These are phyloP conservation scores for Cylindrodendrum hubeiense DNA, from an alignment of 2,329 filamentous ascomycete genomes.

Conservation along the genomic window DNA sequence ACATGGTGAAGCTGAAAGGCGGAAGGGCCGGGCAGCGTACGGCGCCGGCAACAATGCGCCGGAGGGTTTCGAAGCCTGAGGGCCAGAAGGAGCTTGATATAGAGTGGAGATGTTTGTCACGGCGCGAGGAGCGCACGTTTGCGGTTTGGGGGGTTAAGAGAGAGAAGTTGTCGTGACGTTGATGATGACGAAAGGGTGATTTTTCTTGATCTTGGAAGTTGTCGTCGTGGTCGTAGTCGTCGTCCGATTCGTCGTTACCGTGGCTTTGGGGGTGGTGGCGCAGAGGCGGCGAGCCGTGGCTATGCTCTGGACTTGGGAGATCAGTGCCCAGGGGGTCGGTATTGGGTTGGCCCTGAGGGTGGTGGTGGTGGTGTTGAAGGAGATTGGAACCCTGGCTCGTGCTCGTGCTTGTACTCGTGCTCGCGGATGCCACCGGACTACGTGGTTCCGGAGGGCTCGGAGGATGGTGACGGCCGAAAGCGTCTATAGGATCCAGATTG, in stretches of 20 bases:
- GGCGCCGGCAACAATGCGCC: constrained; percentile 67
- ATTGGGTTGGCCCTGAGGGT: constrained; percentile 8
- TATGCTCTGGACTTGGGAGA: constrained; percentile 28
- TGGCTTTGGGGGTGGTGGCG: constrained; percentile 23
- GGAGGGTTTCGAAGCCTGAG: constrained; percentile 60
- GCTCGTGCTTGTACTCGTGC: constrained; percentile 9
- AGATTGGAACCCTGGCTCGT: constrained; percentile 31
- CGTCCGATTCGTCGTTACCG: constrained; percentile 32
- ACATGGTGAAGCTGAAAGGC: constrained; percentile 68
- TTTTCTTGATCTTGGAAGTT: constrained; percentile 36
- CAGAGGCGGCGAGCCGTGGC: constrained; percentile 30
- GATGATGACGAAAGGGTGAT: constrained; percentile 35
- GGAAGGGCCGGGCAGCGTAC: constrained; percentile 69
- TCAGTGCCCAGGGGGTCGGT: neutral
- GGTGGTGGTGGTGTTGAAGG: constrained; percentile 29
- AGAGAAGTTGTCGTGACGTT: constrained; percentile 26
- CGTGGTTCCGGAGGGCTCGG: constrained; percentile 40
- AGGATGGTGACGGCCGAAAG: constrained; percentile 42
- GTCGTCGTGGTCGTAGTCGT: constrained; percentile 32
- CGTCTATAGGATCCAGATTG: constrained; percentile 70
- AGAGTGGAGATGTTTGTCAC: constrained; percentile 64
- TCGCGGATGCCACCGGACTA: constrained; percentile 17
- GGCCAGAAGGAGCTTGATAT: constrained; percentile 54
- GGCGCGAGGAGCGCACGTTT: constrained; percentile 57
- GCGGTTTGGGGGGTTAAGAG: constrained; percentile 25